phyloP scores from a whole-genome alignment of 257 asterid genomes.

The Prunella vulgaris region DNA sequence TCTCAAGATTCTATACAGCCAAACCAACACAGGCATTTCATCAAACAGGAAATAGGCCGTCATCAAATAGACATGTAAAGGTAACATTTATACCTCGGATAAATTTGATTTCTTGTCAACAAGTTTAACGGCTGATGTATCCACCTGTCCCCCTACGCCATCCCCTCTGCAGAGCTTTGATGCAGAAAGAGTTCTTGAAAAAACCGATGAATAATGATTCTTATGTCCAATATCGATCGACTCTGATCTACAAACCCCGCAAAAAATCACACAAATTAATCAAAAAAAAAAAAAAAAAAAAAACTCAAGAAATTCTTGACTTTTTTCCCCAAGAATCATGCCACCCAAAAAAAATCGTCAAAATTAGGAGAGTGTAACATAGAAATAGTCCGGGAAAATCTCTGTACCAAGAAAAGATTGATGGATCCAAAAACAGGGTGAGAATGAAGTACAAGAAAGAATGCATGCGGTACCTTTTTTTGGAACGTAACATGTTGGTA shows the following conservation, averaged over 20 bases:
- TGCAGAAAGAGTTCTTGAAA: conserved; percentile 61
- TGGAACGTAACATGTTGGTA: conserved; percentile 57
- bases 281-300: neutral
- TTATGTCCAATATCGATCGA: conserved; percentile 43
- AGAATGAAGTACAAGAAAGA: conserved; percentile 18
- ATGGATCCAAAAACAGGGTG: conserved; percentile 19
- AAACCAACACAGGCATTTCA: neutral
- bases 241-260: conserved; percentile 47
- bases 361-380: neutral
- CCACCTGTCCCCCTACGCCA: conserved; percentile 46
- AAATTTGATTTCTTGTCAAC: conserved; percentile 37
- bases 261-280: neutral
- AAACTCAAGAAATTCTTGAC: neutral
- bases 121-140: conserved; percentile 51
- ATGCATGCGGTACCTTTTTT: conserved; percentile 52
- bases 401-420: conserved; percentile 21
- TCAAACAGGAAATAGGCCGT: neutral
- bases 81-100: conserved; percentile 30
- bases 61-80: neutral
- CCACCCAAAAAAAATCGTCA: neutral
- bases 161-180: conserved; percentile 74
- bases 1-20: neutral
- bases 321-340: neutral
- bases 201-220: conserved; percentile 33
- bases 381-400: conserved; percentile 34